Percentiles rank a stretch among this genome's conserved stretches.
Evolutionary conservation across 208 protist genomes (phyloP).

Genomic region (Tritrichomonas musculus): DNA sequence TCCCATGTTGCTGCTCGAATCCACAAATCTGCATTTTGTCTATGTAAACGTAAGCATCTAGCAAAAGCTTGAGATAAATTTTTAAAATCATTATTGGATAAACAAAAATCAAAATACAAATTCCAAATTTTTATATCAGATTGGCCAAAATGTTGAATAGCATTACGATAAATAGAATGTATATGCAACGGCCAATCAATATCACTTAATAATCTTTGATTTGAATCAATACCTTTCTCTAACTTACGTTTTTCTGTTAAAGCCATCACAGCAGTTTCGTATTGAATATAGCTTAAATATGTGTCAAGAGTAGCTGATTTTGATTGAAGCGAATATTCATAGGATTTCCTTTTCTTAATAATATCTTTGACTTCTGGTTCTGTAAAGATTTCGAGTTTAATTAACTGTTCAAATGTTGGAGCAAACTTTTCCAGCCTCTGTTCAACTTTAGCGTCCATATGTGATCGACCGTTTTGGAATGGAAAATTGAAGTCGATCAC

Average conservation of each 20-base stretch:
- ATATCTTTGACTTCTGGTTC: not conserved
- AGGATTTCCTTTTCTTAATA: not conserved
- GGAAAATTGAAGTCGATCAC: too few relatives aligned
- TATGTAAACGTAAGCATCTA: not conserved
- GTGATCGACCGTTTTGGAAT: too few relatives aligned
- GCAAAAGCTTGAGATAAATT: not conserved
- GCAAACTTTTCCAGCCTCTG: not conserved
- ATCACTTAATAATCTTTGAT: not conserved
- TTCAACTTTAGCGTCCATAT: constrained; percentile 6
- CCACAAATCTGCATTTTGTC: not conserved
- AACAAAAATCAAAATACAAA: not conserved
- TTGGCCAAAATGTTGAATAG: not conserved
- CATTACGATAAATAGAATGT: not conserved
- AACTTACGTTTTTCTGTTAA: not conserved
- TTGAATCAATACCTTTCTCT: constrained; percentile 24
- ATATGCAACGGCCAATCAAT: not conserved
- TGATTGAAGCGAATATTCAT: not conserved
- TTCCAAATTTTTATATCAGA: not conserved
- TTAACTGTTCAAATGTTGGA: constrained; percentile 20
- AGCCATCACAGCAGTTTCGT: not conserved
- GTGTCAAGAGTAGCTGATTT: not conserved
- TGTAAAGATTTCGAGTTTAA: not conserved
- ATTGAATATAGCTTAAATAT: constrained; percentile 17
- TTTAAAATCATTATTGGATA: not conserved
- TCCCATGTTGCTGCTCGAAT: not conserved